phyloP scores from a whole-genome alignment of 1,284 basidiomycete species.

The Tilletia indica region DNA sequence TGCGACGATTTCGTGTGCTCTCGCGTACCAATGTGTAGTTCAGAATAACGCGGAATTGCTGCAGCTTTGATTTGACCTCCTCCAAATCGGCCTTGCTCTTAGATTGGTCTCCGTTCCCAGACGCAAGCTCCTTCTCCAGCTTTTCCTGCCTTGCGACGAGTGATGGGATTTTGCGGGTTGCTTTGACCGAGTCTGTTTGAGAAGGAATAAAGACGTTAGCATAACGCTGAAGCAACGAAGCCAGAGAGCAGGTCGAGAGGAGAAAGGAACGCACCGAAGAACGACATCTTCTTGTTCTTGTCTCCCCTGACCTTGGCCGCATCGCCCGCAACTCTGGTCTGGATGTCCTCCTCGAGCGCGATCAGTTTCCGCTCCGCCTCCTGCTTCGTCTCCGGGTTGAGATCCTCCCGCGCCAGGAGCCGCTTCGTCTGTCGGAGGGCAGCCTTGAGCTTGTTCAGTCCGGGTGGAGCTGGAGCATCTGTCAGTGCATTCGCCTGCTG shows the following conservation, averaged over 20 bases:
- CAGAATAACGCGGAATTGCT: not conserved
- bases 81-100: not conserved
- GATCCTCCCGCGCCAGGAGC: constrained; percentile 35
- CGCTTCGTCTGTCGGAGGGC: constrained; percentile 42
- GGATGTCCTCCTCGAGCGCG: constrained; percentile 26
- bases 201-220: not conserved
- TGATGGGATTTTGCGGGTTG: not conserved
- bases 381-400: constrained; percentile 37
- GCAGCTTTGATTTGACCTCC: not conserved
- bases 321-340: not conserved
- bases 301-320: not conserved
- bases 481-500: too few relatives aligned
- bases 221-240: not conserved
- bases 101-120: not conserved
- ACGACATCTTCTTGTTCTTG: constrained; percentile 1
- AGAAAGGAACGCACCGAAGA: not conserved
- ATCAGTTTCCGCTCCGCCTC: constrained; percentile 42
- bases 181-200: constrained; percentile 9
- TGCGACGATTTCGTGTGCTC: too few relatives aligned
- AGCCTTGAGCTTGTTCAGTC: constrained; percentile 34
- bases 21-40: constrained; percentile 5
- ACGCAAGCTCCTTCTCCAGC: not conserved
- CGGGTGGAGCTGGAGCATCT: not conserved
- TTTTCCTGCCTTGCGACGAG: not conserved
- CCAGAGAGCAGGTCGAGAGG: not conserved